A percentile compares a stretch with the other conserved stretches of the same genome.
These are phyloP conservation scores for Umbelopsis sp. DNA, from an alignment of 371 early-diverging fungal species.

Conservation along the genomic window DNA sequence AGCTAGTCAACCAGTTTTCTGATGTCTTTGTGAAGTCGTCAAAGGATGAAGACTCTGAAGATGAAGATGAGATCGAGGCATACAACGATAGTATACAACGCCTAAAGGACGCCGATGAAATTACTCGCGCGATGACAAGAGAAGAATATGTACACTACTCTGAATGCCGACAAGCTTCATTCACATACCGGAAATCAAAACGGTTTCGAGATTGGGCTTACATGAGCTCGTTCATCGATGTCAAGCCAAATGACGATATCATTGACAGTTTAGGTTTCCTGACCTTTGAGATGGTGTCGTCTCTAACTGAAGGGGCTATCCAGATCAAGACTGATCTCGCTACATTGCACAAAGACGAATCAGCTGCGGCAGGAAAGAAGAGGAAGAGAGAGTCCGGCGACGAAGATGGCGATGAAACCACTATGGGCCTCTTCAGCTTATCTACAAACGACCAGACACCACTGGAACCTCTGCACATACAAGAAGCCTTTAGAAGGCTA, in stretches of 20 bases:
- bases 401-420: conserved; percentile 29
- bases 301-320: conserved; percentile 86
- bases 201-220: conserved; percentile 96
- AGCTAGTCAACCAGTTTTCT: conserved; percentile 79
- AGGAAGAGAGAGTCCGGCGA: conserved; percentile 51
- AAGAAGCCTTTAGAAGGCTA: conserved; percentile 86
- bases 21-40: conserved; percentile 57
- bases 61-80: conserved; percentile 85
- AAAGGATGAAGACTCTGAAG: conserved; percentile 76
- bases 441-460: conserved; percentile 83
- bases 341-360: conserved; percentile 34
- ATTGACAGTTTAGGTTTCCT: conserved; percentile 97
- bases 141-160: conserved; percentile 99
- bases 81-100: conserved; percentile 86
- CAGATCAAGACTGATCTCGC: conserved; percentile 67
- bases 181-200: conserved; percentile 94
- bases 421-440: conserved; percentile 69
- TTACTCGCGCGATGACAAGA: conserved; percentile 95
- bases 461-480: conserved; percentile 83
- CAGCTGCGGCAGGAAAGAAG: conserved; percentile 28
- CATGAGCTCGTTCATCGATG: conserved; percentile 83
- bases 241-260: conserved; percentile 92
- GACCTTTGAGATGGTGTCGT: conserved; percentile 95
- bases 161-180: conserved; percentile 97
- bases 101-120: conserved; percentile 82